Conservation (phyloP, 495 filamentous ascomycete genomes). For the Penicillium dipodomyicola region DNA sequence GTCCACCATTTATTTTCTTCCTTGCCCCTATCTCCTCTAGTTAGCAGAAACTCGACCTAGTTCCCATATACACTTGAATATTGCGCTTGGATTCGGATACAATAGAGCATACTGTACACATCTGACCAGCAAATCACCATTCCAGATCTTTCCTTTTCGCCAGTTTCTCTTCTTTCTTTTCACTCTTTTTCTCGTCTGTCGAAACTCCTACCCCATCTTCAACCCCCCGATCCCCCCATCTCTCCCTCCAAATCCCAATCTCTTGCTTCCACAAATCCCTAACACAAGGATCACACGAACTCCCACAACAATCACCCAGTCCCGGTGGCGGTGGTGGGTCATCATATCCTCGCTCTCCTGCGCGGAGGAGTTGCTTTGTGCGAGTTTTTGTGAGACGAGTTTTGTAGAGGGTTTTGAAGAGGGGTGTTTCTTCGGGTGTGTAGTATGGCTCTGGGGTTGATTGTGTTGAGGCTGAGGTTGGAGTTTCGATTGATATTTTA, state of each 20-base stretch:
- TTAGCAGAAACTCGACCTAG: neutral
- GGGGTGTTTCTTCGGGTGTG: conserved; percentile 25
- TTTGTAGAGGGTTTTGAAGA: conserved; percentile 32
- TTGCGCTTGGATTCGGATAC: no score
- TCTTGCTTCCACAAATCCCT: conserved; percentile 43
- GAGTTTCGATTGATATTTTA: conserved; percentile 5
- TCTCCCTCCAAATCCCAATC: conserved; percentile 39
- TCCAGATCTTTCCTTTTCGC: conserved; percentile 14
- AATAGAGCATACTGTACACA: neutral
- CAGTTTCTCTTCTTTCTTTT: neutral
- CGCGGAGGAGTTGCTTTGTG: conserved; percentile 41
- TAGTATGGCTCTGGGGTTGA: conserved; percentile 26
- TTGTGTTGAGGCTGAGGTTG: neutral
- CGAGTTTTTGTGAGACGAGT: conserved; percentile 35
- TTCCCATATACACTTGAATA: neutral
- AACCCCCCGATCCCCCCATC: conserved; percentile 34
- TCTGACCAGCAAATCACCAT: conserved; percentile 15
- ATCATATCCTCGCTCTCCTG: conserved; percentile 32
- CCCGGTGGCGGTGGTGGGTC: conserved; percentile 41
- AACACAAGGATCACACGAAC: conserved; percentile 45
- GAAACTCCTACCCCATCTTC: conserved; percentile 9
- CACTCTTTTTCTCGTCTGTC: neutral
- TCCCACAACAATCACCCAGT: conserved; percentile 41
- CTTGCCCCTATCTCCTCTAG: neutral
- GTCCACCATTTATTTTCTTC: neutral